Conservation (phyloP, 768 basidiomycete species). For the Phanerochaete sordida region DNA sequence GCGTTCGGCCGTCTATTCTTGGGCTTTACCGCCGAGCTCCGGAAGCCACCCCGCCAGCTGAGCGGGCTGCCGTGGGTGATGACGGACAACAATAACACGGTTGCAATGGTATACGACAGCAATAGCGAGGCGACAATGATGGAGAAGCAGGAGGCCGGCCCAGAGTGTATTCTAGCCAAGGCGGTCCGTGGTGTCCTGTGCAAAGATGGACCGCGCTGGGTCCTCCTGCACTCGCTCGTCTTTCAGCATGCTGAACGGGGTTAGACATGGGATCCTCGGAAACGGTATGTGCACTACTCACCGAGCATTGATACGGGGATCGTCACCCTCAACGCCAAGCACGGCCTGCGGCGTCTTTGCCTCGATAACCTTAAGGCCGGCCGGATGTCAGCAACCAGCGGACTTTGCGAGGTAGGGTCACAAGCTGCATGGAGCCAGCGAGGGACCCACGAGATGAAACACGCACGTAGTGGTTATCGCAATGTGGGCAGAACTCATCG, state of each 20-base stretch:
- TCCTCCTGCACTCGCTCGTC: slow-evolving; percentile 73
- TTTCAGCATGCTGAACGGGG: slow-evolving; percentile 69
- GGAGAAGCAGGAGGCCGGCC: neutral
- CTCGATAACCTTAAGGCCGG: slow-evolving; percentile 67
- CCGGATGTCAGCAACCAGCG: neutral
- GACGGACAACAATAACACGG: slow-evolving; percentile 8
- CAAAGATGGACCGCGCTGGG: slow-evolving; percentile 46
- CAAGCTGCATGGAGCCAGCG: slow-evolving; percentile 3
- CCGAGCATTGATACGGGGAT: slow-evolving; percentile 85
- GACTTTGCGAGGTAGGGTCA: neutral
- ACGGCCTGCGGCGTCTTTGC: slow-evolving; percentile 89
- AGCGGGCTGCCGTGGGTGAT: neutral
- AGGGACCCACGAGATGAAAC: slow-evolving; percentile 2
- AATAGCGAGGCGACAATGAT: slow-evolving; percentile 1
- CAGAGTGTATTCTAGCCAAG: slow-evolving; percentile 27
- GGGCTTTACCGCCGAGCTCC: neutral
- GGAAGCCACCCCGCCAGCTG: neutral
- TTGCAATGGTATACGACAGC: slow-evolving; percentile 9
- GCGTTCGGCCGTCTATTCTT: neutral
- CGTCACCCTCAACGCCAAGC: slow-evolving; percentile 87
- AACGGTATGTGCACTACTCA: slow-evolving; percentile 32
- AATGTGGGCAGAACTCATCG: slow-evolving; percentile 97
- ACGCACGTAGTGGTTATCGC: slow-evolving; percentile 96
- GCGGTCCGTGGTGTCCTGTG: slow-evolving; percentile 43
- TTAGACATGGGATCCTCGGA: slow-evolving; percentile 5